These are phyloP conservation scores for Mycena galopus DNA, from an alignment of 768 basidiomycete species.

Conservation along the genomic window DNA sequence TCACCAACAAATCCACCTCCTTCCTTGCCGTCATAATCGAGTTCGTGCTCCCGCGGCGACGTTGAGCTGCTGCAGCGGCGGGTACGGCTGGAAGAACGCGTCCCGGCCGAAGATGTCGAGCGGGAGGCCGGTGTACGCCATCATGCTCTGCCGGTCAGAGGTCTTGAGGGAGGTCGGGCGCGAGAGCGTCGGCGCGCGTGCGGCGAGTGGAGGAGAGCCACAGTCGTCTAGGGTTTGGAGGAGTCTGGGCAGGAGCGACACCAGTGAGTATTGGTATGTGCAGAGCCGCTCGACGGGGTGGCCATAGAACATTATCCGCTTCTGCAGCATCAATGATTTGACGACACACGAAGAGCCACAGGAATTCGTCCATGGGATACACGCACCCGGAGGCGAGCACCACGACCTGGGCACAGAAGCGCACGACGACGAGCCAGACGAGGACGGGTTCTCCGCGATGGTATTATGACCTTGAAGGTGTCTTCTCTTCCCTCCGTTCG, in stretches of 20 bases:
- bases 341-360: constrained; percentile 45
- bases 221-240: constrained; percentile 92
- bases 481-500: too few relatives aligned
- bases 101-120: constrained; percentile 95
- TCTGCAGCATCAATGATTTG: constrained; percentile 94
- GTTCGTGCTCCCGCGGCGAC: constrained; percentile 93
- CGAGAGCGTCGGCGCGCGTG: constrained; percentile 66
- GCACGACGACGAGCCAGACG: constrained; percentile 2
- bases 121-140: constrained; percentile 94
- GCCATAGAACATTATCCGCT: constrained; percentile 97
- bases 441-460: constrained; percentile 9
- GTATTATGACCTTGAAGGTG: constrained; percentile 7
- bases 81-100: constrained; percentile 97
- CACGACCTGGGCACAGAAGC: background rate
- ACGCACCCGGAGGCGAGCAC: background rate
- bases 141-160: constrained; percentile 90
- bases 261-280: constrained; percentile 97
- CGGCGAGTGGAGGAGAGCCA: constrained; percentile 87
- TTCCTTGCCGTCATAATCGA: constrained; percentile 94
- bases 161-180: constrained; percentile 87
- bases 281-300: constrained; percentile 96
- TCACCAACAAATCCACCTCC: constrained; percentile 91
- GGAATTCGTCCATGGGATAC: too few relatives aligned
- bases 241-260: constrained; percentile 91
- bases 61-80: constrained; percentile 95